Base-by-base conservation (phyloP, 495 filamentous ascomycete species). In the Staphylotrichum longicolle region DNA sequence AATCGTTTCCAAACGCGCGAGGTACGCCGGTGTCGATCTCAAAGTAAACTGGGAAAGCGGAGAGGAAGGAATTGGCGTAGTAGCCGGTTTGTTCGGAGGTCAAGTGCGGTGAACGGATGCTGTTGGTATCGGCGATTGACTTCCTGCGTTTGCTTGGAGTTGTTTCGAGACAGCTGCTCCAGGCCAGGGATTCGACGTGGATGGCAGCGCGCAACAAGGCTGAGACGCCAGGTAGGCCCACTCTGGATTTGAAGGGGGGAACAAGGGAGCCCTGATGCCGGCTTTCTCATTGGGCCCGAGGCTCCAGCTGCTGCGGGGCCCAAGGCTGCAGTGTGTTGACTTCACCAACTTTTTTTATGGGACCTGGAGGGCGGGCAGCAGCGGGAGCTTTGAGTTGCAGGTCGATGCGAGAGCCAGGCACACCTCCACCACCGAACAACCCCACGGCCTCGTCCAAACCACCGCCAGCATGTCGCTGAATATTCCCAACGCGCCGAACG, bases 401-500 rank as follows among this genome's bases (percentile, higher is more conserved):
- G 49, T 59, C 48, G 20, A 41, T 34, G 44, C 54, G 50, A 51
- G 62, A 9, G 32, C 44, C 8, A 10, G 37, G 37, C 37, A 48
- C 54, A 61, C 54, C 50, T 60, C 45, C n/a, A 60, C 69, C 49
- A 51, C 51, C 58, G 32, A 47, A 41, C 58, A 39, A 60, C 46
- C 45, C 49, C 61, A 57, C 53, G 27, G 46, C 12, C 63, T 32
- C 14, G 30, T 50, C 49, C 45, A 20, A 48, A 54, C 30, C 34
- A 35, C 51, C 51, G 39, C 58, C 68, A 84, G 67, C 68, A 98
- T 98, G 94, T 98, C 94, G 70, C 85, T 98, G 69, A 88, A 93
- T 72, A 91, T 98, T 67, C 94, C 94, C 49, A 88, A 82, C 71
- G 95, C 94, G 66, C 94, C 95, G 54, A 94, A 96, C 72, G 85